Evolutionary conservation across 2,329 filamentous ascomycete species (phyloP).

Genomic region (Ceratocystis huliohia): DNA sequence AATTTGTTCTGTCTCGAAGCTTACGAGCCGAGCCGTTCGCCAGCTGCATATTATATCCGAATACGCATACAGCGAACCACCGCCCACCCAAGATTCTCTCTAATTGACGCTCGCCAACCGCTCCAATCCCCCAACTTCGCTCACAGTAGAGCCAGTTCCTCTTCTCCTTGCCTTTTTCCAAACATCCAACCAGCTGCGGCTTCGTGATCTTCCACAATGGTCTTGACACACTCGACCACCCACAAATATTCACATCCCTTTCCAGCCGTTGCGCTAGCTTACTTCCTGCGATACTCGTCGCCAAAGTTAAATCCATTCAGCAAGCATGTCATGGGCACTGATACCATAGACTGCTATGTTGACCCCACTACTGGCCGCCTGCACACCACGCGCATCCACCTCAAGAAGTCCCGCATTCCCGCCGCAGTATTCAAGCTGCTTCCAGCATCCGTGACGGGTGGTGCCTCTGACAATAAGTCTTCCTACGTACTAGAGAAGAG

Average conservation of each 20-base stretch:
- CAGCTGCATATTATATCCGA: neutral
- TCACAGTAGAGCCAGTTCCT: neutral
- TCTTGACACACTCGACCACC: slow-evolving; percentile 51
- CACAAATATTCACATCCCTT: slow-evolving; percentile 71
- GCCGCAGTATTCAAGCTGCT: slow-evolving; percentile 62
- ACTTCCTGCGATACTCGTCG: slow-evolving; percentile 74
- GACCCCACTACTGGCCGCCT: slow-evolving; percentile 62
- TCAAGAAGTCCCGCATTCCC: slow-evolving; percentile 70
- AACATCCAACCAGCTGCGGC: neutral
- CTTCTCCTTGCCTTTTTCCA: neutral
- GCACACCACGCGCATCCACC: slow-evolving; percentile 64
- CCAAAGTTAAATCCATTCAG: slow-evolving; percentile 63
- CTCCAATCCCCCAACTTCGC: neutral
- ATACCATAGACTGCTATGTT: slow-evolving; percentile 63
- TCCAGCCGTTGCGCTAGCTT: slow-evolving; percentile 73
- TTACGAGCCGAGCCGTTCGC: neutral
- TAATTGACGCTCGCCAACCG: neutral
- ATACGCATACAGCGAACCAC: neutral
- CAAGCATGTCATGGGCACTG: slow-evolving; percentile 68
- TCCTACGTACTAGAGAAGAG: slow-evolving; percentile 71
- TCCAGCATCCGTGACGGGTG: slow-evolving; percentile 55
- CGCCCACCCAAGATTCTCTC: neutral
- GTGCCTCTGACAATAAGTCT: slow-evolving; percentile 51
- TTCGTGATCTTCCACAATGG: slow-evolving; percentile 35
- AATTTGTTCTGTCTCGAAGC: neutral